These are phyloP conservation scores for Fusarium sp. DNA, from an alignment of 2,329 filamentous ascomycete genomes.

Conservation along the genomic window DNA sequence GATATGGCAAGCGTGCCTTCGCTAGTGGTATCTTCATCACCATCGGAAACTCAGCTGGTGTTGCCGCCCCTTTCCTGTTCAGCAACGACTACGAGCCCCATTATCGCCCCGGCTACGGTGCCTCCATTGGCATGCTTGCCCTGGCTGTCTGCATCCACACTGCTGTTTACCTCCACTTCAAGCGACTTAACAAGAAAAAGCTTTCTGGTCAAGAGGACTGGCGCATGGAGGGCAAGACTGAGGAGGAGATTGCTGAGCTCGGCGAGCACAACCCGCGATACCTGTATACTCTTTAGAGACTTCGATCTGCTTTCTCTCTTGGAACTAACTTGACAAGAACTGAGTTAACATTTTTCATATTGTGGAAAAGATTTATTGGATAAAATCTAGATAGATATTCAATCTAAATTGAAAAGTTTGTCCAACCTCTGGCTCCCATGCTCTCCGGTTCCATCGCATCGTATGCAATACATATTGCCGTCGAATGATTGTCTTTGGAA, in stretches of 20 bases:
- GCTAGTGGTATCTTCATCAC: conserved; percentile 70
- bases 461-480: fast-evolving
- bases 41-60: conserved; percentile 70
- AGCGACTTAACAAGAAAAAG: conserved; percentile 50
- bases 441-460: fast-evolving
- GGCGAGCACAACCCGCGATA: conserved; percentile 54
- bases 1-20: conserved; percentile 72
- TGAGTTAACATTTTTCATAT: not conserved
- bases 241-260: conserved; percentile 55
- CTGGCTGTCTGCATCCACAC: conserved; percentile 47
- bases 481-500: too few relatives aligned
- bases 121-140: conserved; percentile 60
- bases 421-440: fast-evolving
- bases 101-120: conserved; percentile 62
- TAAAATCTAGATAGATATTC: not conserved
- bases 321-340: not conserved
- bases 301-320: fast-evolving
- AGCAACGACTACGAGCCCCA: conserved; percentile 54
- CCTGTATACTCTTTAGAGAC: conserved; percentile 9
- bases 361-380: not conserved
- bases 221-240: conserved; percentile 53
- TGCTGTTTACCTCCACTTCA: conserved; percentile 45
- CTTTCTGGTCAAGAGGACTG: conserved; percentile 52
- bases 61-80: conserved; percentile 70
- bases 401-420: not conserved